A percentile compares a stretch with the other conserved stretches of the same genome.
Conservation (phyloP, 2,329 filamentous ascomycete species). For the Phaeomoniella chlamydospora region DNA sequence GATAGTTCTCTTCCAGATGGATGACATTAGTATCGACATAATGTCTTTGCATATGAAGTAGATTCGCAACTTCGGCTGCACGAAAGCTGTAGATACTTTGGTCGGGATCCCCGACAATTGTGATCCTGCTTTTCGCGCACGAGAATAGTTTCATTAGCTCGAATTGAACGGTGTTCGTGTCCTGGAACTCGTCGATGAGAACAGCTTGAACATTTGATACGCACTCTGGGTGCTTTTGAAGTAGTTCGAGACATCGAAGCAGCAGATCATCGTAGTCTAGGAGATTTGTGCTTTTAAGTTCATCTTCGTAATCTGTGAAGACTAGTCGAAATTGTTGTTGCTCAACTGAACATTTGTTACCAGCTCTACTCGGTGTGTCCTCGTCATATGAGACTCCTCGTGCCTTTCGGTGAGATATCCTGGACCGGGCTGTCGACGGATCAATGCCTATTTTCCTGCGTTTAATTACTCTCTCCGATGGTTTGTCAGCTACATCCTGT, state of each 20-base stretch:
- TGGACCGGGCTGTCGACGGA: constrained; percentile 51
- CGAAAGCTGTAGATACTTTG: constrained; percentile 97
- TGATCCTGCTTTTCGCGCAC: constrained; percentile 58
- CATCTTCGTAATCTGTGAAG: constrained; percentile 64
- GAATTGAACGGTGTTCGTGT: constrained; percentile 91
- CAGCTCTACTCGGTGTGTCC: constrained; percentile 20
- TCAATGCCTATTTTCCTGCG: constrained; percentile 55
- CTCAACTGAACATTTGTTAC: constrained; percentile 28
- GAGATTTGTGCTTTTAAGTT: constrained; percentile 61
- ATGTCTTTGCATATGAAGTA: constrained; percentile 60
- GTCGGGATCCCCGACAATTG: constrained; percentile 90
- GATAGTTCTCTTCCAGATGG: constrained; percentile 84
- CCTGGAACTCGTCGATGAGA: constrained; percentile 93
- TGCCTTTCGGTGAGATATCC: constrained; percentile 56
- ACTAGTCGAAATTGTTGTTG: constrained; percentile 51
- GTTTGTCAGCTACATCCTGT: constrained; percentile 5
- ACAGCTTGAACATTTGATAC: constrained; percentile 84
- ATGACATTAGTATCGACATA: constrained; percentile 70
- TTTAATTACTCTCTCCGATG: constrained; percentile 55
- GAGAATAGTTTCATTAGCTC: constrained; percentile 85
- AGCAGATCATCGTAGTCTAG: constrained; percentile 93
- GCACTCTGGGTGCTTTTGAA: constrained; percentile 59
- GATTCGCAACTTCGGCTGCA: constrained; percentile 80
- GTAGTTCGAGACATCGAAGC: constrained; percentile 65
- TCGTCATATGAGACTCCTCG: constrained; percentile 34